phyloP scores from a whole-genome alignment of 768 basidiomycete genomes.

The Mycena vulgaris region DNA sequence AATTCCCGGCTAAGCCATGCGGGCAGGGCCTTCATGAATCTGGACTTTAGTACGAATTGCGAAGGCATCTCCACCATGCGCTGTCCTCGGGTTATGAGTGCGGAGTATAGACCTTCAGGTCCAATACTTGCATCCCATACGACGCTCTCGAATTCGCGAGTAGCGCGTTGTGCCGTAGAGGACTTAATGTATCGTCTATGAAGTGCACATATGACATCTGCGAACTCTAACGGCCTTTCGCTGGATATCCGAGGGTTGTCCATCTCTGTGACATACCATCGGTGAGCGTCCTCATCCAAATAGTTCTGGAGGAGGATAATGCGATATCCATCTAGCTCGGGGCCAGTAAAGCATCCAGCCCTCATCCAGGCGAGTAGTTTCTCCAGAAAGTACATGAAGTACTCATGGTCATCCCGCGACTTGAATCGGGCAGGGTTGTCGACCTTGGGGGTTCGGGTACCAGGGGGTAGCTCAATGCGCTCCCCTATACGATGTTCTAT shows the following conservation, averaged over 20 bases:
- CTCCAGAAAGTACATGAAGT: constrained; percentile 8
- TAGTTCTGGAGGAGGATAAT: constrained; percentile 2
- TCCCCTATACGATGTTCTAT: not conserved
- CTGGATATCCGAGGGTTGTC: not conserved
- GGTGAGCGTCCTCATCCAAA: not conserved
- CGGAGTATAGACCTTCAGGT: no score
- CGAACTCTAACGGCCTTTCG: not conserved
- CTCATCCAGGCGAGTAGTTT: not conserved
- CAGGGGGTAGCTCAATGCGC: not conserved
- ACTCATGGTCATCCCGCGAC: constrained; percentile 12
- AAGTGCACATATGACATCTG: constrained; percentile 2
- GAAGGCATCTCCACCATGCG: not conserved
- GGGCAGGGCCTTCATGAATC: not conserved
- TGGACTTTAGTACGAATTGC: not conserved
- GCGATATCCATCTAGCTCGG: not conserved
- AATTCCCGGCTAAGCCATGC: not conserved
- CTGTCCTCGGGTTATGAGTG: not conserved
- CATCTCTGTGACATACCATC: not conserved
- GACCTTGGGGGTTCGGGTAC: not conserved
- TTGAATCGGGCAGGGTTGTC: not conserved
- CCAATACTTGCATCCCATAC: no score
- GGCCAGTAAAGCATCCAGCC: not conserved
- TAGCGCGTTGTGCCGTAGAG: not conserved
- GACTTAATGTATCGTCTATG: not conserved
- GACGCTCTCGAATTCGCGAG: not conserved